Conservation (phyloP, 169 alveolate species). For the Eimeria necatrix region DNA sequence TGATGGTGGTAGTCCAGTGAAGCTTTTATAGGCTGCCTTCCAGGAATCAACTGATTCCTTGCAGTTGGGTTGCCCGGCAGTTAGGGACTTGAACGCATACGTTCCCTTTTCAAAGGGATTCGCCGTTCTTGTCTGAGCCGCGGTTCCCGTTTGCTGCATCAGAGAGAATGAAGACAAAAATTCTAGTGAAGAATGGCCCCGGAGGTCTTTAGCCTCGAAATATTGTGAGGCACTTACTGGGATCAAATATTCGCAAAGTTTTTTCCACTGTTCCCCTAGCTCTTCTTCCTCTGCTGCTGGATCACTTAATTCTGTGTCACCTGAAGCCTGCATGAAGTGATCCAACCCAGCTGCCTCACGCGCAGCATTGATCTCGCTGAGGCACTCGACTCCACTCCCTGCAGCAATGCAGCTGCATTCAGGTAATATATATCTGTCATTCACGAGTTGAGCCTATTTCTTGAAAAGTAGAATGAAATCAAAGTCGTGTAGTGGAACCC, state of each 20-base stretch:
- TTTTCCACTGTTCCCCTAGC: too few relatives aligned
- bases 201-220: not conserved
- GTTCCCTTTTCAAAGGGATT: not conserved
- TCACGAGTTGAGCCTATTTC: too few relatives aligned
- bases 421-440: too few relatives aligned
- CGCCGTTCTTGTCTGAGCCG: too few relatives aligned
- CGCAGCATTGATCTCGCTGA: not conserved
- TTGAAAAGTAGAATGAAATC: too few relatives aligned
- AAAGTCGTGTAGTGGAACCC: not conserved
- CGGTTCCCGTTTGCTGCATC: not conserved
- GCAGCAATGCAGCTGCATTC: not conserved
- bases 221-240: too few relatives aligned
- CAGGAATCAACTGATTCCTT: not conserved
- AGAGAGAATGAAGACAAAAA: too few relatives aligned
- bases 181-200: too few relatives aligned
- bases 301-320: too few relatives aligned
- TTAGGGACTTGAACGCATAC: conserved; percentile 23
- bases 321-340: not conserved
- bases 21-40: conserved; percentile 16
- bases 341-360: not conserved
- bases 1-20: conserved; percentile 21
- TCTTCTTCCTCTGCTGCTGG: too few relatives aligned
- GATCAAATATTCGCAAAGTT: too few relatives aligned
- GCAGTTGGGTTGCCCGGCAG: not conserved
- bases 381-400: not conserved